Percentiles rank a stretch among this genome's conserved stretches.
Conservation (phyloP, 2,329 filamentous ascomycete genomes). For the Colletotrichum cereale region DNA sequence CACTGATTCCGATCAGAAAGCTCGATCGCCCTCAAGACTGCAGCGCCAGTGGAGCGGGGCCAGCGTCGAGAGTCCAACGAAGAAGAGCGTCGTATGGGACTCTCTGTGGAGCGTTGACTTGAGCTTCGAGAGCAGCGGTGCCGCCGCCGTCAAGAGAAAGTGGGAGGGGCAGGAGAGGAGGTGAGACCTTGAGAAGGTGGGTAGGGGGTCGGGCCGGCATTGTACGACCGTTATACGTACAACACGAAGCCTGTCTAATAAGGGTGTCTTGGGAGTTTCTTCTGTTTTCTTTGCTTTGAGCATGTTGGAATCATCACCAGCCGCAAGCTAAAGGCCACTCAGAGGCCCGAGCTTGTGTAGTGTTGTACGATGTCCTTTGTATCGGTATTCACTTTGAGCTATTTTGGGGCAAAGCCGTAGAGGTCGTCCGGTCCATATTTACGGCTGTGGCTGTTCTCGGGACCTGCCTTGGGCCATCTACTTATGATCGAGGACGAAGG, state of each 20-base stretch:
- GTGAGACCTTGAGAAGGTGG: not conserved
- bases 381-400: not conserved
- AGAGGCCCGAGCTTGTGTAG: not conserved
- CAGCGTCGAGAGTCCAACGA: slow-evolving; percentile 55
- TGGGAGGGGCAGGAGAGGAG: not conserved
- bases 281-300: slow-evolving; percentile 5
- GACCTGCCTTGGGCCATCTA: not conserved
- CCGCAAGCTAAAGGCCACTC: not conserved
- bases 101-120: slow-evolving; percentile 72
- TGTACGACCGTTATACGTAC: not conserved
- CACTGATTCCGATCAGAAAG: slow-evolving; percentile 48
- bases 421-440: not conserved
- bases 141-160: slow-evolving; percentile 26
- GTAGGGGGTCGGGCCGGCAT: not conserved
- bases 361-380: not conserved
- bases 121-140: slow-evolving; percentile 60
- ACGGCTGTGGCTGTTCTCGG: not conserved
- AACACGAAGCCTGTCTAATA: slow-evolving; percentile 1
- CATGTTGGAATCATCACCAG: not conserved
- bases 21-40: slow-evolving; percentile 43
- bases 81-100: slow-evolving; percentile 71
- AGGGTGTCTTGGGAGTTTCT: slow-evolving; percentile 3
- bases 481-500: not conserved
- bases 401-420: not conserved
- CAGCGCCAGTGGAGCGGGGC: slow-evolving; percentile 55